Evolutionary conservation across 2,329 filamentous ascomycete genomes (phyloP).

Genomic region (Bipolaris sorokiniana): DNA sequence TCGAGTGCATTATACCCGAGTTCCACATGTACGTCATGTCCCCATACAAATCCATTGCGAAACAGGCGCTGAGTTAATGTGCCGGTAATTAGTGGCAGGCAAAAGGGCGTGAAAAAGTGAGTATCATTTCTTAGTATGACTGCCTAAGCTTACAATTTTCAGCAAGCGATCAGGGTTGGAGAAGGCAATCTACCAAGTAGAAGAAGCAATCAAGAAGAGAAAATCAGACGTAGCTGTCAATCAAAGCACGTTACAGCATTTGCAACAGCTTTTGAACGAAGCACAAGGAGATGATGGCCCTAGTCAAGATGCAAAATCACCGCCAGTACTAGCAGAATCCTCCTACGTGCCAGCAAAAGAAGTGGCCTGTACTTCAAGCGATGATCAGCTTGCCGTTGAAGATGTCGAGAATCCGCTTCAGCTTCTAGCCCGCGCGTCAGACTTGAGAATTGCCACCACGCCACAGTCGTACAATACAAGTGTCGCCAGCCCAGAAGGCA

Average conservation of each 20-base stretch:
- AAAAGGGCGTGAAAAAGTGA: constrained; percentile 80
- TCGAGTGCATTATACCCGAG: constrained; percentile 68
- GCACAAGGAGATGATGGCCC: constrained; percentile 47
- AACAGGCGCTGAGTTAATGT: not conserved
- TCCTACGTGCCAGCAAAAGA: constrained; percentile 27
- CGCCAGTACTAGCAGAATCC: constrained; percentile 3
- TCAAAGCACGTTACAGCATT: constrained; percentile 35
- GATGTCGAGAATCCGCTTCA: constrained; percentile 79
- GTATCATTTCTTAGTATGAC: constrained; percentile 14
- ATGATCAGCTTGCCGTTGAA: constrained; percentile 64
- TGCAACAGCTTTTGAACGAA: constrained; percentile 60
- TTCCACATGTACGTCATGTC: constrained; percentile 61
- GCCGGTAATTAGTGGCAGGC: constrained; percentile 56
- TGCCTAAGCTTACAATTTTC: constrained; percentile 13
- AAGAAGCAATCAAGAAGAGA: constrained; percentile 62
- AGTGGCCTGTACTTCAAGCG: constrained; percentile 38
- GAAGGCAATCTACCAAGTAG: constrained; percentile 75
- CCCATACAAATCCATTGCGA: too few relatives aligned
- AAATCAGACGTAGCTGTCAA: constrained; percentile 33
- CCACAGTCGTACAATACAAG: constrained; percentile 32
- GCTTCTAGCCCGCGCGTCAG: constrained; percentile 73
- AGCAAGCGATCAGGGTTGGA: constrained; percentile 77
- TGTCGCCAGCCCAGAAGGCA: constrained; percentile 38
- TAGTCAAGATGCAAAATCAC: constrained; percentile 3
- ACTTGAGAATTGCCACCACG: constrained; percentile 65